Evolutionary conservation across 257 asterid species (phyloP), one percentile per base, ranked within the genome.

Genomic region (Rhazya stricta): DNA sequence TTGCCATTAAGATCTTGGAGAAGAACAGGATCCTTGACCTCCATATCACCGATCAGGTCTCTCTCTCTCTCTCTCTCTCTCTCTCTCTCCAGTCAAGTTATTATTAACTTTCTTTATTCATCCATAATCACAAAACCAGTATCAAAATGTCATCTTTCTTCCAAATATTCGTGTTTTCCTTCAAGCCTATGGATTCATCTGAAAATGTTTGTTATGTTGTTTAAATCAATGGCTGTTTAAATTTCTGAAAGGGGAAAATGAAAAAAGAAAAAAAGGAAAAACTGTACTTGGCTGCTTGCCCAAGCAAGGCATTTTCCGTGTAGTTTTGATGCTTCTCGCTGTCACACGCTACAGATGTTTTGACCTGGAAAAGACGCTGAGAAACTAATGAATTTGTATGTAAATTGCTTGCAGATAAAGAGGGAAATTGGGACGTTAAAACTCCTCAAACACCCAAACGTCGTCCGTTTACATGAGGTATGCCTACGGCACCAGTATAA

Each of bases 361-460:
- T n/a, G n/a, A n/a, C n/a, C n/a, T n/a, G n/a, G n/a, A n/a, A n/a
- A n/a, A n/a, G n/a, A n/a, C n/a, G 48, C 48, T 0, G 13, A 11
- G 9, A 43, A 43, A 43, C 9, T 0, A 48, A 12, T 48, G 53
- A 48, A 48, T 16, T n/a, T 3, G n/a, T 51, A 8, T 12, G 25
- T 10, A 21, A 63, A 16, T 65, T 36, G 30, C 9, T 51, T 81
- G 87, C 96, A 94, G 99, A 95, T 95, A 32, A 89, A 88, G 86
- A 86, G 99, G 87, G 99, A 95, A 83, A 95, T 95, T 77, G 97
- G 93, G 27, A 92, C 97, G 61, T 86, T 94, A 60, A 94, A 92
- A 81, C 90, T 92, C 71, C 96, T 95, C 90, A 92, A 85, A 65
- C 98, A 94, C 74, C 99, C 98, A 68, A 95, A 95, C 74, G 96